These are phyloP conservation scores for Ceratobasidium sp. DNA, from an alignment of 1,284 basidiomycete genomes.

Conservation along the genomic window DNA sequence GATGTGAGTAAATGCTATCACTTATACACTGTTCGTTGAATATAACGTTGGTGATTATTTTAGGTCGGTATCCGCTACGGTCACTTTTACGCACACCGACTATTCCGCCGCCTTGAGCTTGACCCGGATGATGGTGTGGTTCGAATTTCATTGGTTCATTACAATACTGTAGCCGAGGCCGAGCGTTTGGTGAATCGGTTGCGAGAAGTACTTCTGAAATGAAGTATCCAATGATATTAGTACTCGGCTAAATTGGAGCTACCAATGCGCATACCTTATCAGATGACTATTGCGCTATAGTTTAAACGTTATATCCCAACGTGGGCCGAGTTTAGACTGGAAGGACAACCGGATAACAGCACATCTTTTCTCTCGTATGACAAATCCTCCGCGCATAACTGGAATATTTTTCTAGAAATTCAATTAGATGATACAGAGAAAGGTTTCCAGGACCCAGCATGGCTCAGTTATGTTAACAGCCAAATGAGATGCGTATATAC, in stretches of 20 bases:
- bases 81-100: conserved; percentile 82
- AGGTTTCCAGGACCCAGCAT: too few relatives aligned
- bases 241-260: neutral
- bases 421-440: neutral
- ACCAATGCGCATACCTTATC: too few relatives aligned
- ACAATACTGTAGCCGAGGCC: conserved; percentile 81
- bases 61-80: conserved; percentile 84
- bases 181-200: conserved; percentile 69
- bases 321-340: too few relatives aligned
- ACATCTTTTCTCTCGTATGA: too few relatives aligned
- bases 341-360: too few relatives aligned
- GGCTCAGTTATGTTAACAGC: too few relatives aligned
- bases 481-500: neutral
- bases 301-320: too few relatives aligned
- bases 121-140: conserved; percentile 74
- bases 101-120: conserved; percentile 70
- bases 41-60: neutral
- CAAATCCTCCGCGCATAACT: too few relatives aligned
- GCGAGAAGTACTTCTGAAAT: conserved; percentile 59
- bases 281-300: neutral
- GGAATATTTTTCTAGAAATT: too few relatives aligned
- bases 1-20: conserved; percentile 64
- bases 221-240: neutral
- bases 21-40: neutral
- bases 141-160: conserved; percentile 84